phyloP scores from a whole-genome alignment of 202 grass and related monocot genomes.

The Brachypodium distachyon region DNA sequence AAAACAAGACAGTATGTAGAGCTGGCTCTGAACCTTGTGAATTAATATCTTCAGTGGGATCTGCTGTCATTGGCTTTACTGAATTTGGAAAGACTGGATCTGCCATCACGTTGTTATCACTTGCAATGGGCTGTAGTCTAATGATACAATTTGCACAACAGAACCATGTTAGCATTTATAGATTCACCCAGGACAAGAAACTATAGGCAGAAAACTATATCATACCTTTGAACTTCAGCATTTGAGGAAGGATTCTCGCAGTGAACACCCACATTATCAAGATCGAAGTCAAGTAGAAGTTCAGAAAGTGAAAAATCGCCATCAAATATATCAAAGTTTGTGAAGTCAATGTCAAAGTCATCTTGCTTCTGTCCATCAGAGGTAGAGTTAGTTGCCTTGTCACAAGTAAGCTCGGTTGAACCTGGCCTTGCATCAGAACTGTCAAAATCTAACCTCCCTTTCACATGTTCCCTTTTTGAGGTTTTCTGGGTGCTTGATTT shows the following conservation, averaged over 20 bases:
- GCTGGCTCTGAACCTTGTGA: conserved; percentile 27
- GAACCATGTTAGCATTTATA: conserved; percentile 18
- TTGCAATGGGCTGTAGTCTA: conserved; percentile 17
- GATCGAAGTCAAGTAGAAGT: conserved; percentile 71
- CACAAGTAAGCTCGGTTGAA: conserved; percentile 18
- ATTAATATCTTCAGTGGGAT: conserved; percentile 22
- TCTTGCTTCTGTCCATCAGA: conserved; percentile 33
- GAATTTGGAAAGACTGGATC: conserved; percentile 14
- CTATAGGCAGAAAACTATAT: background rate
- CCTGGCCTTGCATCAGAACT: conserved; percentile 17
- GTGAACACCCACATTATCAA: conserved; percentile 41
- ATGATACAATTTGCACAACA: background rate
- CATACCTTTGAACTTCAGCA: conserved; percentile 50
- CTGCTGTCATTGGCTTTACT: conserved; percentile 22
- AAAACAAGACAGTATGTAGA: background rate
- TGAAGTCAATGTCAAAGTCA: conserved; percentile 61
- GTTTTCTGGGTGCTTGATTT: conserved; percentile 39
- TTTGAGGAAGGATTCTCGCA: conserved; percentile 27
- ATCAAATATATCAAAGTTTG: conserved; percentile 65
- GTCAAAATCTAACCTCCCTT: conserved; percentile 78
- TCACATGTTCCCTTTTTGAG: conserved; percentile 67
- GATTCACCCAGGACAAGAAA: background rate
- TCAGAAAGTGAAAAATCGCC: conserved; percentile 72
- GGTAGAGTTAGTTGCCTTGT: conserved; percentile 23
- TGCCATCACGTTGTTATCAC: background rate